Base-by-base conservation (phyloP, 1,139 yeast species). In the Candida mesenterica region DNA sequence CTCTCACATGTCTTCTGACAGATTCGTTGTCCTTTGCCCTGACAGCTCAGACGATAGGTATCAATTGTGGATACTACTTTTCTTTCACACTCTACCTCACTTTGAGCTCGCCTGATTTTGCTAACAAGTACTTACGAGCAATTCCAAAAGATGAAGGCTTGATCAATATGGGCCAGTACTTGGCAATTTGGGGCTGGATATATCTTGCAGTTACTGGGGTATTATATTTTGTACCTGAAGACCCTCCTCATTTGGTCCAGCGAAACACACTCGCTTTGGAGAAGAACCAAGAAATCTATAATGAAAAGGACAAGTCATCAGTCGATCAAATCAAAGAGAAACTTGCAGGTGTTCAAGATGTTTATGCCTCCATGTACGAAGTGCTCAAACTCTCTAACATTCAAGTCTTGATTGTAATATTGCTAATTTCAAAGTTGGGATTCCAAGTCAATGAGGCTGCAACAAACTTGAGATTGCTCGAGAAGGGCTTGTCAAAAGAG, bases 401-500 rank as follows among this genome's bases (percentile, higher is more conserved):
- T 26, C 92, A 82, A 55, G 69, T 79, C 5, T 77, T 92, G 48
- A 82, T 89, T 19, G 51, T 81, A 1, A 77, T 94, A 9, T 89
- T 89, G 51, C 61, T 92, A 31, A 59, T 88, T 12, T 83, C 96
- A 25, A 92, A 92, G 56, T 72, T 92, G 39, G 98, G 96, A 4
- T 94, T 92, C 57, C 96, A 90, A 55, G 95, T 92, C 14, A 92
- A 90, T 51, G 99, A 92, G 57, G 90, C 95, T 4, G 97, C 95
- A 16, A 92, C 98, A 1, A 90, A 90, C 53, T 72, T 92, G 50
- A 92, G 90, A 55, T 68, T 94, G 17, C 66, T 92, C n/a, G 99
- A 92, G 56, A 84, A 83, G 53, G 99, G 99, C 0, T 77, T 92
- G 34, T 80, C 94, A 24, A 87, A 90, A 53, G 98, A 92, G 58